Evolutionary conservation across 2,329 filamentous ascomycete species (phyloP), one percentile per base, ranked within the genome.

Genomic region (Paecilomyces dactylethromorphus): DNA sequence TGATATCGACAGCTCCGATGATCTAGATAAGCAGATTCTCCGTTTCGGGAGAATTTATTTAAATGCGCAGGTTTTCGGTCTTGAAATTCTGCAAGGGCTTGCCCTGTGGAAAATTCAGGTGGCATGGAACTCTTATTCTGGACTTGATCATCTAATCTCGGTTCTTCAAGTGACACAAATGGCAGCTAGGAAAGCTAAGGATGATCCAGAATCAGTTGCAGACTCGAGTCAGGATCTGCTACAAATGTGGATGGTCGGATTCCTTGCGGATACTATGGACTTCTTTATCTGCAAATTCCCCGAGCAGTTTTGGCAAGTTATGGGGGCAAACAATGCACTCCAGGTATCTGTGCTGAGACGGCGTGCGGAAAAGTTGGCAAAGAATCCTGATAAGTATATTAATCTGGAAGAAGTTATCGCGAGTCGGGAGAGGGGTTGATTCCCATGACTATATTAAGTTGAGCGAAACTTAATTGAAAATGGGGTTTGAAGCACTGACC

Each of bases 51-150:
- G n/a, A 3, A 54, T 63, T 0, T 66, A 65, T 33, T 18, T 21
- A 1, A 56, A 60, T n/a, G 65, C 63, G 1, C 45, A 57, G 2
- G 55, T 54, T 1, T 59, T 64, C 2, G 53, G 60, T 1, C 26
- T 65, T 6, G n/a, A 21, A 2, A 49, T 53, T 1, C 26, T 68
- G 22, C 59, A 61, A 6, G 56, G 51, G 0, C 18, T 56, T 10
- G 59, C 62, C 10, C 49, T 63, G 0, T 29, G 58, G 22, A 67
- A 68, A 33, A 57, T 68, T 1, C 65, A 67, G 31, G 56, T 59
- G 3, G 58, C 60, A 12, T 68, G 66, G 66, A 68, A 68, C 15
- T 65, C 58, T 0, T 66, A 65, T 39, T 58, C 58, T 0, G 62
- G 62, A 3, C 15, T 65, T 1, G 55, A 32, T 11, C 64, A 65